These are phyloP conservation scores for Plasmodium inui DNA, from an alignment of 169 alveolate genomes.

Conservation along the genomic window DNA sequence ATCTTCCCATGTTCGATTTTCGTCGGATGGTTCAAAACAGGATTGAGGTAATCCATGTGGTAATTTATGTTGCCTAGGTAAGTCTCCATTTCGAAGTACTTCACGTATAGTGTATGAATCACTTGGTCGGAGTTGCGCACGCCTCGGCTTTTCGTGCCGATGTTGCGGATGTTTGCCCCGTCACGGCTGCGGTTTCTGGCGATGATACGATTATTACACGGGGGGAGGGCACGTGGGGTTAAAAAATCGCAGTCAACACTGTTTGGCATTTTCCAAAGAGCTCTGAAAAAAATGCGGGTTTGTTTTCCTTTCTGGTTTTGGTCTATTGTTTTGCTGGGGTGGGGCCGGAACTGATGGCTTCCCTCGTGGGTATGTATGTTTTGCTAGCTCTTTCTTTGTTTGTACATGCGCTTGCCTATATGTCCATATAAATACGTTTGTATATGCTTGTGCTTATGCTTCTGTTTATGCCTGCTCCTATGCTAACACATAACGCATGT, in stretches of 20 bases:
- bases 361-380: not conserved
- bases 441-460: not conserved
- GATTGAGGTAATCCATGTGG: constrained; percentile 67
- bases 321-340: not conserved
- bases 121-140: not conserved
- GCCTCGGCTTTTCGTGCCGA: not conserved
- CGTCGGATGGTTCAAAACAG: constrained; percentile 90
- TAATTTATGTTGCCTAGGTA: constrained; percentile 34
- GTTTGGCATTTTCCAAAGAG: constrained; percentile 18
- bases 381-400: not conserved
- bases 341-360: not conserved
- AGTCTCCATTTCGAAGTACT: constrained; percentile 40
- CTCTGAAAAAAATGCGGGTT: not conserved
- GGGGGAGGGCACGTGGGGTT: not conserved
- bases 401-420: not conserved
- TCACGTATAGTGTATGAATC: constrained; percentile 17
- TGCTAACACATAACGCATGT: not conserved
- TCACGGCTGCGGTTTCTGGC: not conserved
- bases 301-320: not conserved
- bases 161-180: not conserved
- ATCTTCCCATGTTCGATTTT: constrained; percentile 88
- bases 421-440: not conserved
- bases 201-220: not conserved
- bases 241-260: constrained; percentile 6
- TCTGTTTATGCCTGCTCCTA: no score